These are phyloP conservation scores for Myriosclerotinia duriaeana DNA, from an alignment of 2,329 filamentous ascomycete species.

Conservation along the genomic window DNA sequence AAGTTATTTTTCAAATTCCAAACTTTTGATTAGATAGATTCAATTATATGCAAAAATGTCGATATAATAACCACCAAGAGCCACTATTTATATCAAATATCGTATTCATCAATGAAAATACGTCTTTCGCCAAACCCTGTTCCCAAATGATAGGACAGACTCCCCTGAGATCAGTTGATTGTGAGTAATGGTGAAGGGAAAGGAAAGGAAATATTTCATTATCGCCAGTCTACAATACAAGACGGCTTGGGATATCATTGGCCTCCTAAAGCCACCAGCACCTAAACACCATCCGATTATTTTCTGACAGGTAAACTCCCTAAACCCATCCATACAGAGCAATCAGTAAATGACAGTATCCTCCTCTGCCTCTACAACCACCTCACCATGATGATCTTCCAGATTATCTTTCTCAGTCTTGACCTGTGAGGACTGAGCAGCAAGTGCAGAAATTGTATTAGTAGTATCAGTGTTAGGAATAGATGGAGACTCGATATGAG, in stretches of 20 bases:
- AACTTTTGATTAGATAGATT: too few relatives aligned
- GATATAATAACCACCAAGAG: too few relatives aligned
- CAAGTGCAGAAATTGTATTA: constrained; percentile 40
- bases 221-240: constrained; percentile 23
- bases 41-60: too few relatives aligned
- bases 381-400: constrained; percentile 71
- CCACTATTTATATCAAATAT: too few relatives aligned
- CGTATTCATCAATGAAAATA: too few relatives aligned
- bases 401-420: constrained; percentile 46
- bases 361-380: constrained; percentile 81
- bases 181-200: neutral
- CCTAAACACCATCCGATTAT: constrained; percentile 9
- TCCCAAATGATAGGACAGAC: constrained; percentile 36
- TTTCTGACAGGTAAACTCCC: neutral
- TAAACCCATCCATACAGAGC: neutral
- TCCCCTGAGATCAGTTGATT: constrained; percentile 35
- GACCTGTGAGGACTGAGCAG: constrained; percentile 33
- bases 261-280: constrained; percentile 1
- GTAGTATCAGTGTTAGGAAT: constrained; percentile 43
- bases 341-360: constrained; percentile 85
- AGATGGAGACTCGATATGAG: constrained; percentile 44
- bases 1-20: too few relatives aligned
- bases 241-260: constrained; percentile 22
- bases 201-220: constrained; percentile 17
- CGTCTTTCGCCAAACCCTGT: too few relatives aligned